Base-by-base conservation (phyloP, 164 flowering plant genomes). In the Nymphaea colorata region DNA sequence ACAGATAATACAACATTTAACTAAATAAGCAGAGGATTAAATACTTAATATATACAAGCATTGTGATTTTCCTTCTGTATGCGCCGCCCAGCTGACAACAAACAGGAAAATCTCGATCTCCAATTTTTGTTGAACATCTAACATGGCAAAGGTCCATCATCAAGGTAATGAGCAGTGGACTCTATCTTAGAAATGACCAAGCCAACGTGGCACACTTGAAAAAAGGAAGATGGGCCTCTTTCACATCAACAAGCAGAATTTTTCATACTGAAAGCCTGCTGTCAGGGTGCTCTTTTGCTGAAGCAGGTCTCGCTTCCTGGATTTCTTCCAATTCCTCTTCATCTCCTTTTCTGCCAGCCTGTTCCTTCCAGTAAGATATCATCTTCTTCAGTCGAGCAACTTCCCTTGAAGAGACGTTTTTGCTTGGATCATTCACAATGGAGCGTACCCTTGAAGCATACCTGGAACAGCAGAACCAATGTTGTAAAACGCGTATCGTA, bases 371-470 rank as follows among this genome's bases (percentile, higher is more conserved):
- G 73, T 92, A 86, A 6, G 90, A 85, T 12, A 95, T 93, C 71
- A 89, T 59, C 75, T 86, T 95, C 74, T 87, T 95, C 70, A 95
- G 69, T 1, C 98, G 93, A 42, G 81, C 91, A n/a, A 92, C 86
- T 84, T 95, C 99, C 69, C 85, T 95, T 6, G 98, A 86, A 16
- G 93, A 79, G 59, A 95, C 80, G 69, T 95, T 89, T 78, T 92
- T 95, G 82, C 88, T 95, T 7, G 99, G 97, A 69, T 92, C 99
- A 81, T 95, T 95, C 25, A 92, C 87, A 69, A 95, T 92, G 5
- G 98, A 84, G 55, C 99, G 74, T 5, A 95, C 99, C 73, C 99
- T 87, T 16, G 99, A 89, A 12, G 99, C 99, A 82, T 95, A 95
- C 83, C 99, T 95, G 76, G 47, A 65, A n/a, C 8, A 66, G 43